phyloP scores from a whole-genome alignment of 169 alveolate genomes.

The Babesia gibsoni region DNA sequence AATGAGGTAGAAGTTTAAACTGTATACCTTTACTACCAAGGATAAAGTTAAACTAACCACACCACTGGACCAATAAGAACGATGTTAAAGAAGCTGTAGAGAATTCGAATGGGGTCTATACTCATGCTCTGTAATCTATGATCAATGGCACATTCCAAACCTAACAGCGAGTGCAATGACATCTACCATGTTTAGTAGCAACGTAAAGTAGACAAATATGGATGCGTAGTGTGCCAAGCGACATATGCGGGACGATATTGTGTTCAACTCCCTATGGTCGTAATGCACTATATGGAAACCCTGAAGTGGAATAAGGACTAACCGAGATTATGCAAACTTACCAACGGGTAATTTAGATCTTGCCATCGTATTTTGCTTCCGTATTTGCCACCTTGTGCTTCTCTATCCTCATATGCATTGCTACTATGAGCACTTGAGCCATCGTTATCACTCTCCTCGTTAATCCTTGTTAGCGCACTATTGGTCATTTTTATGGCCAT shows the following conservation, averaged over 20 bases:
- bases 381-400: neutral
- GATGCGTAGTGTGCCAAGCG: constrained; percentile 4
- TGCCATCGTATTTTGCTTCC: constrained; percentile 4
- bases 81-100: constrained; percentile 33
- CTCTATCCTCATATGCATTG: neutral
- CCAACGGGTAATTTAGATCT: constrained; percentile 45
- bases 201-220: constrained; percentile 5
- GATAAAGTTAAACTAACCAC: constrained; percentile 22
- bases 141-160: neutral
- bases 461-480: neutral
- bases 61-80: constrained; percentile 16
- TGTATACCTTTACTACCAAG: neutral
- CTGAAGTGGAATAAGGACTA: neutral
- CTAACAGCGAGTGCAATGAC: constrained; percentile 38
- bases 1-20: constrained; percentile 13
- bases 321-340: neutral
- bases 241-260: neutral
- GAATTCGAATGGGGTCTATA: constrained; percentile 7
- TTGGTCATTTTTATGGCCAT: neutral
- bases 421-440: neutral
- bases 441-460: neutral
- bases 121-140: constrained; percentile 14
- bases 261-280: constrained; percentile 1
- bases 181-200: constrained; percentile 10
- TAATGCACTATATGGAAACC: constrained; percentile 40